These are phyloP conservation scores for Exserohilum turcica DNA, from an alignment of 2,329 filamentous ascomycete species.

Conservation along the genomic window DNA sequence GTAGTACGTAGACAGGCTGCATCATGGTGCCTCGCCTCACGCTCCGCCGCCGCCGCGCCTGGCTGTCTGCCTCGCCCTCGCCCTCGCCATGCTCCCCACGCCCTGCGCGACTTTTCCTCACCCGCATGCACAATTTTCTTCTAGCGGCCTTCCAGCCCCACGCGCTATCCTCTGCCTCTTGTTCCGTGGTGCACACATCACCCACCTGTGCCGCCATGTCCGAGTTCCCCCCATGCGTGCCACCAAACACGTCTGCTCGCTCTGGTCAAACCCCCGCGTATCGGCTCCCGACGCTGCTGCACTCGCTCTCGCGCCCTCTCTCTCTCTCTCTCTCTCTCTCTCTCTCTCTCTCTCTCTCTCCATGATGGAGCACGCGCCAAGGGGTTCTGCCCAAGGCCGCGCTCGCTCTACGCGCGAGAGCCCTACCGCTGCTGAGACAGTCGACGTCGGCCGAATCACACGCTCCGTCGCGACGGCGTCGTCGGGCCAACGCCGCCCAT, in stretches of 20 bases:
- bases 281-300: constrained; percentile 18
- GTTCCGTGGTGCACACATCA: constrained; percentile 1
- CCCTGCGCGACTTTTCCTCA: constrained; percentile 17
- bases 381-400: constrained; percentile 10
- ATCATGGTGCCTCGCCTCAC: no score
- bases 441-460: constrained; percentile 22
- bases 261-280: constrained; percentile 17
- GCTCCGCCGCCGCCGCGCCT: no score
- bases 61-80: background rate
- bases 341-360: constrained; percentile 6
- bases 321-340: constrained; percentile 1
- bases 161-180: background rate
- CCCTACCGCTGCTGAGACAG: constrained; percentile 14
- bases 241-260: constrained; percentile 4
- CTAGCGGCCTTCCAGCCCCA: constrained; percentile 23
- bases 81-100: constrained; percentile 13
- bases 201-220: constrained; percentile 3
- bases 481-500: constrained; percentile 22
- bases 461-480: constrained; percentile 14
- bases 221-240: constrained; percentile 10
- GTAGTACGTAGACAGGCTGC: no score
- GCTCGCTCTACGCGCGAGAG: constrained; percentile 15
- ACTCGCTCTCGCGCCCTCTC: background rate
- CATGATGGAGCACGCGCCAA: constrained; percentile 21
- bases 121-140: constrained; percentile 22